A percentile compares a stretch with the other conserved stretches of the same genome.
These are phyloP conservation scores for Keithomyces neogunnii DNA, from an alignment of 2,329 filamentous ascomycete species.

Conservation along the genomic window DNA sequence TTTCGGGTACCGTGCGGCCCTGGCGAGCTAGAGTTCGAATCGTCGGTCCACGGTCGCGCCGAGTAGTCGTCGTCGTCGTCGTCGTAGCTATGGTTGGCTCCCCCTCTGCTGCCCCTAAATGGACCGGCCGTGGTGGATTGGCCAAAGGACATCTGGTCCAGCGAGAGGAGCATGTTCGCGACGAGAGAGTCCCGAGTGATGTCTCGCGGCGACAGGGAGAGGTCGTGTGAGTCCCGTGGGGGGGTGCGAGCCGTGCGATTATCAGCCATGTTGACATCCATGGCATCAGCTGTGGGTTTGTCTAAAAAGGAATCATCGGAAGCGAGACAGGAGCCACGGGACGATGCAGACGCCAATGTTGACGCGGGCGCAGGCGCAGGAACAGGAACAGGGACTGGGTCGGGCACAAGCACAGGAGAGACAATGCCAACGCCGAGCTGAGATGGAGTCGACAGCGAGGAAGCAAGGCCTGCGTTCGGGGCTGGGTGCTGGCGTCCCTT, in stretches of 20 bases:
- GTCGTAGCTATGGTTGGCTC: slow-evolving; percentile 13
- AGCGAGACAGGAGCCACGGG: slow-evolving; percentile 5
- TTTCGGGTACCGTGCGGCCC: background rate
- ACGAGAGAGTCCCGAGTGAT: slow-evolving; percentile 85
- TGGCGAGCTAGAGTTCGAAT: slow-evolving; percentile 3
- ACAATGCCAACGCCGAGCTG: background rate
- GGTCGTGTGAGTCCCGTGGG: slow-evolving; percentile 67
- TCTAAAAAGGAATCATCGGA: slow-evolving; percentile 18
- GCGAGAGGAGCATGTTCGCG: slow-evolving; percentile 87
- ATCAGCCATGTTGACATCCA: slow-evolving; percentile 17
- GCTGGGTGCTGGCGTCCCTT: background rate
- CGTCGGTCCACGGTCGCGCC: slow-evolving; percentile 12
- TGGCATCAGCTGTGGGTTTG: slow-evolving; percentile 9
- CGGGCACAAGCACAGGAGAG: background rate
- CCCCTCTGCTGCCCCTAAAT: slow-evolving; percentile 5
- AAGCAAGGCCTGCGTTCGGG: background rate
- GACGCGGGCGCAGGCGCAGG: background rate
- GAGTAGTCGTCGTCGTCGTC: background rate
- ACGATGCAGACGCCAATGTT: background rate
- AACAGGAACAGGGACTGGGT: background rate
- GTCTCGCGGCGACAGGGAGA: slow-evolving; percentile 68
- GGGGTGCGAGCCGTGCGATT: slow-evolving; percentile 17
- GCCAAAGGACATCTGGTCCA: slow-evolving; percentile 69
- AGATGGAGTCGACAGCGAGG: background rate
- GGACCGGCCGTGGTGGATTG: slow-evolving; percentile 22